Percentiles rank a stretch among this genome's conserved stretches.
Evolutionary conservation across 441 rosid genomes (phyloP).

Genomic region (Dalechampia spathulata): DNA sequence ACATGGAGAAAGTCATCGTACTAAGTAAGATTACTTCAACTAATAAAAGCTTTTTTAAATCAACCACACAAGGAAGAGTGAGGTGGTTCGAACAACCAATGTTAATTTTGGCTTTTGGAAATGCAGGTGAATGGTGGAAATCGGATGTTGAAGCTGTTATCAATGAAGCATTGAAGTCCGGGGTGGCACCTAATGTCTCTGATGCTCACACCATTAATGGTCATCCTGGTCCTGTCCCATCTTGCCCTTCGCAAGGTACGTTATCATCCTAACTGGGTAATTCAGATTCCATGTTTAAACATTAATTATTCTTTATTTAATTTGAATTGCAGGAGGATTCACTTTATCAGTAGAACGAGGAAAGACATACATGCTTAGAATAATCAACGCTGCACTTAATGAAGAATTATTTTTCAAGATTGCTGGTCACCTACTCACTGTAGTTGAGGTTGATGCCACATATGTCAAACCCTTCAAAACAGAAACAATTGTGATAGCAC

Average conservation of each 20-base stretch:
- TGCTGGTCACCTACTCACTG: slow-evolving; percentile 74
- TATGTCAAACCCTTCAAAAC: slow-evolving; percentile 78
- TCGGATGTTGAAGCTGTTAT: slow-evolving; percentile 71
- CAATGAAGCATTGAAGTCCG: slow-evolving; percentile 59
- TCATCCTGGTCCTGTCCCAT: slow-evolving; percentile 40
- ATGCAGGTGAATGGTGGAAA: slow-evolving; percentile 91
- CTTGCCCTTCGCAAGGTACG: slow-evolving; percentile 64
- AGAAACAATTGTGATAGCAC: slow-evolving; percentile 54
- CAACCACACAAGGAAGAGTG: too few species aligned
- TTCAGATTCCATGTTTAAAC: background rate
- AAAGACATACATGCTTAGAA: slow-evolving; percentile 66
- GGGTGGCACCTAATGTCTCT: slow-evolving; percentile 78
- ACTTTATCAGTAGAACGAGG: slow-evolving; percentile 46
- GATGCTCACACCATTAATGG: slow-evolving; percentile 93
- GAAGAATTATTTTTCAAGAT: slow-evolving; percentile 90
- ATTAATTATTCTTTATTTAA: background rate
- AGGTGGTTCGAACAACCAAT: too few species aligned
- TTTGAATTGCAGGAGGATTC: slow-evolving; percentile 32
- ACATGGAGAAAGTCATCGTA: slow-evolving; percentile 52
- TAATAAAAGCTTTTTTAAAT: too few species aligned
- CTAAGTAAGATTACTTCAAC: slow-evolving; percentile 33
- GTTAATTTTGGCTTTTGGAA: too few species aligned
- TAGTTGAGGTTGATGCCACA: slow-evolving; percentile 81
- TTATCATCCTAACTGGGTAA: background rate
- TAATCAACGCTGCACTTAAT: slow-evolving; percentile 85